Conservation (phyloP, 1,284 basidiomycete species). For the Trametes pubescens region DNA sequence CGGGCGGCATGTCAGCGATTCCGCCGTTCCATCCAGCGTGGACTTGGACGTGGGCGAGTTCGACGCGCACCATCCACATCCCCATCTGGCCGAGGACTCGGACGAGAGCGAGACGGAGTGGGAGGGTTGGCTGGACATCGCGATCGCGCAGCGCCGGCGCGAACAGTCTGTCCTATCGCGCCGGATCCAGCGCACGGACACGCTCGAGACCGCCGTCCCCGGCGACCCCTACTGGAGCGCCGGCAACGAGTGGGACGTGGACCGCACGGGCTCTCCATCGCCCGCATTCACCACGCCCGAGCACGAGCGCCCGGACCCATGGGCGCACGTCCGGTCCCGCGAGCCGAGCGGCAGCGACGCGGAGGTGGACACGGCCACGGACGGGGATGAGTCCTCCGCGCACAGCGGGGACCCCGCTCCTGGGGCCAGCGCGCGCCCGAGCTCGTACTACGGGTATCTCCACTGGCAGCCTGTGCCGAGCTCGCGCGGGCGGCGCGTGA, state of each 20-base stretch:
- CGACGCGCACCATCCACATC: constrained; percentile 35
- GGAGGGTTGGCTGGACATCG: constrained; percentile 63
- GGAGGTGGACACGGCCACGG: constrained; percentile 6
- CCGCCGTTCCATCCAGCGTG: constrained; percentile 25
- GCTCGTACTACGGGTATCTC: not conserved
- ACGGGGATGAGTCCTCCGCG: constrained; percentile 19
- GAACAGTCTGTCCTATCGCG: constrained; percentile 12
- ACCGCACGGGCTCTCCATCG: constrained; percentile 7
- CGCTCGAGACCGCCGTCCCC: constrained; percentile 21
- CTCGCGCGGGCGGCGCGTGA: constrained; percentile 3
- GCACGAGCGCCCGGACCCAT: constrained; percentile 9
- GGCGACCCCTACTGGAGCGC: constrained; percentile 16
- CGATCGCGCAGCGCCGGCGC: constrained; percentile 49
- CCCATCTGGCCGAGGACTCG: constrained; percentile 46
- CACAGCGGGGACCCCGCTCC: constrained; percentile 19
- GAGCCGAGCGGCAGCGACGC: constrained; percentile 25
- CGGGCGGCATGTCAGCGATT: constrained; percentile 31
- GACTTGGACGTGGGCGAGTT: constrained; percentile 21
- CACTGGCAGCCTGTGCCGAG: constrained; percentile 6
- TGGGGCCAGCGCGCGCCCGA: constrained; percentile 1
- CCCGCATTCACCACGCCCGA: constrained; percentile 14
- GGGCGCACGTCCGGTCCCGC: constrained; percentile 2
- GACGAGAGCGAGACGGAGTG: constrained; percentile 66
- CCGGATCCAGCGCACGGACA: constrained; percentile 15
- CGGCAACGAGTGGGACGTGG: constrained; percentile 15